Evolutionary conservation across 73 alveolate genomes (phyloP), one percentile per base, ranked within the genome.

Genomic region (Paraurostyla sp.): DNA sequence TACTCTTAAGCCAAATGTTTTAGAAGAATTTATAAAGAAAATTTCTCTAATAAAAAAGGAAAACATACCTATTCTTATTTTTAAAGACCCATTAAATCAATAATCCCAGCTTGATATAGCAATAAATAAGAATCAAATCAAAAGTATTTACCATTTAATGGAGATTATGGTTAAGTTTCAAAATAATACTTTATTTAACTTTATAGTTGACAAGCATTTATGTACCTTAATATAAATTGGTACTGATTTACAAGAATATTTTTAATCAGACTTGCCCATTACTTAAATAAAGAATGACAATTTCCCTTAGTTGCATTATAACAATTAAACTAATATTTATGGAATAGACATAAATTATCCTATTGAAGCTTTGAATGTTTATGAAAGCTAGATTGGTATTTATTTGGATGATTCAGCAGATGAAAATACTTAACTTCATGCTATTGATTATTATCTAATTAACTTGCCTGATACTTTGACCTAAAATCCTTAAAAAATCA

Each of bases 391-490:
- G 13, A 41, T 69, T 38, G 27, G 36, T 35, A 9, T 16, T 22
- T 22, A 69, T 11, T 27, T 69, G 3, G 23, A 43, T 22, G 62
- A 13, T 41, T 46, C 16, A 41, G 16, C 4, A 16, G 35, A 7
- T 16, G 33, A 38, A 22, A n/a, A 18, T 40, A 30, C 9, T 33
- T 13, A 60, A 27, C 13, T 3, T 69, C 18, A 15, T 46, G 23
- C 84, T 9, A 62, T 62, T 62, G 62, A 38, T 9, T 69, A 69
- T 38, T 69, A 33, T 41, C 22, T 69, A 7, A 25, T 69, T 7
- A 69, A 69, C 35, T 18, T 69, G 35, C 84, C 84, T 40, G 35
- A 3, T 6, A 69, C 84, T 69, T 32, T 69, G 30, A 33, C 58
- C 3, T 7, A 33, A 15, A 33, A 69, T 15, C 58, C 58, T 4